Evolutionary conservation across 495 filamentous ascomycete species (phyloP).

Genomic region (Neurospora cerealis): DNA sequence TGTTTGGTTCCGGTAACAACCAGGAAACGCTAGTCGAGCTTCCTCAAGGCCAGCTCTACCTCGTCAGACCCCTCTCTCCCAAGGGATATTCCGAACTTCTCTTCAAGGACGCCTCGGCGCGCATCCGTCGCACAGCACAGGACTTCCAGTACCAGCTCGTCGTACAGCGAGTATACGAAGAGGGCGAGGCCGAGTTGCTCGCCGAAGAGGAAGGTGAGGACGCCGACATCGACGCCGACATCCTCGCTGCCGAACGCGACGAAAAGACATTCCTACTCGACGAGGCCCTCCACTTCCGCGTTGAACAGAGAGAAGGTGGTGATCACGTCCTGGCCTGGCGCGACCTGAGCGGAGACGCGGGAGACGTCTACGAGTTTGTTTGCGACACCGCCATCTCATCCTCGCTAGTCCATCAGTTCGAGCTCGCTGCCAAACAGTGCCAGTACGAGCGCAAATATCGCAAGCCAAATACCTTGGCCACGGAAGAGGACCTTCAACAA

Average conservation of each 20-base stretch:
- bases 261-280: constrained; percentile 95
- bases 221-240: constrained; percentile 56
- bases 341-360: constrained; percentile 84
- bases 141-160: constrained; percentile 97
- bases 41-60: constrained; percentile 89
- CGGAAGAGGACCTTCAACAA: constrained; percentile 65
- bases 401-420: constrained; percentile 68
- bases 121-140: constrained; percentile 84
- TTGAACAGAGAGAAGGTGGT: constrained; percentile 63
- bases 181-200: constrained; percentile 85
- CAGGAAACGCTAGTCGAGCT: constrained; percentile 87
- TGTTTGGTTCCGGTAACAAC: constrained; percentile 80
- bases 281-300: constrained; percentile 79
- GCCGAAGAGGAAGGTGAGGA: constrained; percentile 77
- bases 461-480: constrained; percentile 66
- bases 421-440: constrained; percentile 77
- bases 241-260: constrained; percentile 65
- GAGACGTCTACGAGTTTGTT: constrained; percentile 93
- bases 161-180: constrained; percentile 90
- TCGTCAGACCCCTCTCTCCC: constrained; percentile 87
- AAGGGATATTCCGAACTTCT: constrained; percentile 98
- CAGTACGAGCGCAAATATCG: constrained; percentile 95
- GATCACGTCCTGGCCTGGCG: constrained; percentile 87
- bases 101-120: constrained; percentile 91
- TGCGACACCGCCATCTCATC: constrained; percentile 66